Conservation (phyloP, 1,139 yeast genomes). For the Ogataea hybrid region DNA sequence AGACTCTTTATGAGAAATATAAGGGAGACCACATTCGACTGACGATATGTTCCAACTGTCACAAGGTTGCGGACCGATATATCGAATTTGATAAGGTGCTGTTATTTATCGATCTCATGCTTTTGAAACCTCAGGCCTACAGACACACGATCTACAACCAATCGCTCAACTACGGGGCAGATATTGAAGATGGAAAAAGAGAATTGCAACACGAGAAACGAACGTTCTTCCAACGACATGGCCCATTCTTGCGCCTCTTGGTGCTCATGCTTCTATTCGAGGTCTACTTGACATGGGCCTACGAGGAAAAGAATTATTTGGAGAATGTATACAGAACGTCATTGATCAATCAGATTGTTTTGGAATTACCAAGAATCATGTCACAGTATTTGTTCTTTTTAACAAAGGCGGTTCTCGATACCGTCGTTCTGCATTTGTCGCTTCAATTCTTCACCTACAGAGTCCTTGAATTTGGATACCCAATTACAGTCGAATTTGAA, state of each 20-base stretch:
- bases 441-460: conserved; percentile 43
- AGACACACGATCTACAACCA: conserved; percentile 81
- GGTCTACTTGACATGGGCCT: conserved; percentile 89
- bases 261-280: conserved; percentile 76
- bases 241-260: conserved; percentile 43
- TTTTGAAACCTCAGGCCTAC: conserved; percentile 86
- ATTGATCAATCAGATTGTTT: conserved; percentile 28
- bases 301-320: conserved; percentile 61
- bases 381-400: conserved; percentile 70
- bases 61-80: conserved; percentile 80
- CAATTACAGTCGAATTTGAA: conserved; percentile 18
- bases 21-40: conserved; percentile 77
- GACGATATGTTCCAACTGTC: conserved; percentile 74
- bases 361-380: conserved; percentile 41
- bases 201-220: neutral
- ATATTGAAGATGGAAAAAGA: neutral
- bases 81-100: conserved; percentile 87
- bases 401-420: conserved; percentile 58
- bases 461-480: conserved; percentile 38
- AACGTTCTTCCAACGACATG: conserved; percentile 10
- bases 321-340: conserved; percentile 26
- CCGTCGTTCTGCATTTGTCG: conserved; percentile 49
- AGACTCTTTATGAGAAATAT: conserved; percentile 66
- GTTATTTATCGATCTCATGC: conserved; percentile 75
- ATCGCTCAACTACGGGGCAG: conserved; percentile 12